These are phyloP conservation scores for Falciphora oryzae DNA, from an alignment of 2,329 filamentous ascomycete genomes.

Conservation along the genomic window DNA sequence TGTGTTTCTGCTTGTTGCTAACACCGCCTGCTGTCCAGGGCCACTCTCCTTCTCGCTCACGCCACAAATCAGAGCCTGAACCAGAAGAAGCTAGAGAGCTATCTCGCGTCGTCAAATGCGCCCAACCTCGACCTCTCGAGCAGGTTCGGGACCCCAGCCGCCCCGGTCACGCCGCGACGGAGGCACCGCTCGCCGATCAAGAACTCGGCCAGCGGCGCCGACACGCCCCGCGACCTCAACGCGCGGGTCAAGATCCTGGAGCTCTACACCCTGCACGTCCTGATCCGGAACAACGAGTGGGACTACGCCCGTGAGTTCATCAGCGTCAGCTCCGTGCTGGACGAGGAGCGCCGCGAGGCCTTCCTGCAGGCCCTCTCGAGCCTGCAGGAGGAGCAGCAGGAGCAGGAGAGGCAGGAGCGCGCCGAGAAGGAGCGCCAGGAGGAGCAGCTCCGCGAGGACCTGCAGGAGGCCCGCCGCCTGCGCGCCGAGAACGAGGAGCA, in stretches of 20 bases:
- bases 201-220: slow-evolving; percentile 53
- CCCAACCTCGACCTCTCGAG: slow-evolving; percentile 68
- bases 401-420: slow-evolving; percentile 59
- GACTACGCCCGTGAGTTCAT: slow-evolving; percentile 93
- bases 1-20: slow-evolving; percentile 1
- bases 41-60: slow-evolving; percentile 86
- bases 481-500: slow-evolving; percentile 55
- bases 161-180: slow-evolving; percentile 35
- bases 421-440: slow-evolving; percentile 53
- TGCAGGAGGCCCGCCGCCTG: slow-evolving; percentile 50
- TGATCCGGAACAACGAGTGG: slow-evolving; percentile 94
- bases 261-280: slow-evolving; percentile 88
- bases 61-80: slow-evolving; percentile 77
- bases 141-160: slow-evolving; percentile 45
- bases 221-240: slow-evolving; percentile 78
- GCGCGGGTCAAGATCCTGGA: slow-evolving; percentile 88
- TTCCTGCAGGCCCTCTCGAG: slow-evolving; percentile 82
- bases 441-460: slow-evolving; percentile 48
- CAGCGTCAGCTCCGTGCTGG: slow-evolving; percentile 74
- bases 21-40: slow-evolving; percentile 45
- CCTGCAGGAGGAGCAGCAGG: slow-evolving; percentile 75
- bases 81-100: slow-evolving; percentile 82
- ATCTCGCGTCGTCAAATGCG: slow-evolving; percentile 70
- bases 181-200: slow-evolving; percentile 41
- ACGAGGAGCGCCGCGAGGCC: slow-evolving; percentile 84